These are phyloP conservation scores for Colletotrichum sp. DNA, from an alignment of 2,329 filamentous ascomycete genomes.

Conservation along the genomic window DNA sequence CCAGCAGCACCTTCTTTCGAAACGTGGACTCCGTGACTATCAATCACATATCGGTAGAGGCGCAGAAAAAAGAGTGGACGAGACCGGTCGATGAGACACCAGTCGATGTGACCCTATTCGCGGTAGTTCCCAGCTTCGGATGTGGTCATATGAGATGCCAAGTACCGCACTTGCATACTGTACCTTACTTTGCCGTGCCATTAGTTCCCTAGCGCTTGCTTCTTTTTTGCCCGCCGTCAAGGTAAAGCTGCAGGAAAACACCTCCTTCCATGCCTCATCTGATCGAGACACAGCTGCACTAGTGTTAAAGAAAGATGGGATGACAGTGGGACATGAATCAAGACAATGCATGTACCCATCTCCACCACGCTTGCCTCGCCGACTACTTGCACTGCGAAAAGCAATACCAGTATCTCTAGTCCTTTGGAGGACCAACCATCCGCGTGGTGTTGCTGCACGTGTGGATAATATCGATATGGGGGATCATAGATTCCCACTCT, in stretches of 20 bases:
- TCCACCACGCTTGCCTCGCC: not conserved
- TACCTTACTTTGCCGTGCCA: not conserved
- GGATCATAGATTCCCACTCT: not conserved
- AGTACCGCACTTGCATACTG: not conserved
- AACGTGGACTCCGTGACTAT: not conserved
- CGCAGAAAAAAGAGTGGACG: not conserved
- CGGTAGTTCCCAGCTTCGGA: not conserved
- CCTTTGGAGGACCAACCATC: not conserved
- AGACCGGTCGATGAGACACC: not conserved
- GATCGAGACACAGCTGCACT: not conserved
- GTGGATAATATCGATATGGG: constrained; percentile 3
- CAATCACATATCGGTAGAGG: not conserved
- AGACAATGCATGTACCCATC: not conserved
- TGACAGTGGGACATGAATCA: not conserved
- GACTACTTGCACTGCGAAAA: not conserved
- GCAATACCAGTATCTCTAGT: not conserved
- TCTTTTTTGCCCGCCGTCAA: not conserved
- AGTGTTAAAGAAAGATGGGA: not conserved
- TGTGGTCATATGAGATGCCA: not conserved
- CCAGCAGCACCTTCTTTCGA: not conserved
- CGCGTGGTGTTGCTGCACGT: constrained; percentile 7
- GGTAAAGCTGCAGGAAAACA: not conserved
- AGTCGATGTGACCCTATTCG: constrained; percentile 5
- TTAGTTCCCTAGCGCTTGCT: not conserved
- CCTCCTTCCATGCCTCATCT: not conserved